Evolutionary conservation across 2,329 filamentous ascomycete genomes (phyloP).

Genomic region (Stachybotrys elegans): DNA sequence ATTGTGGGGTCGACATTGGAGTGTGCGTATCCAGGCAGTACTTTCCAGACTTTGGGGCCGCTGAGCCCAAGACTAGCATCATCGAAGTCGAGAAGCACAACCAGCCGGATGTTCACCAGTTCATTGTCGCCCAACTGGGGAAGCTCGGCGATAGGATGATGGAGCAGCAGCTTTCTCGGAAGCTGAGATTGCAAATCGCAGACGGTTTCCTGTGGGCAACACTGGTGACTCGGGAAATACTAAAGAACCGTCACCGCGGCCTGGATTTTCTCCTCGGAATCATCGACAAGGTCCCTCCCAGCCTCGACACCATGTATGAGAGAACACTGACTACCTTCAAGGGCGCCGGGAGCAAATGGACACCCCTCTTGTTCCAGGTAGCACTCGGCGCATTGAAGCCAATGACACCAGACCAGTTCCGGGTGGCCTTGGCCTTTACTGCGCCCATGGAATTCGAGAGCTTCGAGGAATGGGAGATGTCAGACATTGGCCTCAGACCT

Average conservation of each 20-base stretch:
- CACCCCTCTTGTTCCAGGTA: neutral
- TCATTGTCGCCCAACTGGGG: neutral
- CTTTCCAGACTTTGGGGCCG: neutral
- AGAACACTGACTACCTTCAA: neutral
- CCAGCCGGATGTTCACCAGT: neutral
- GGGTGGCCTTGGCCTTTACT: neutral
- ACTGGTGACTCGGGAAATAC: neutral
- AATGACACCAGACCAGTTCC: neutral
- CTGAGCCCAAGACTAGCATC: neutral
- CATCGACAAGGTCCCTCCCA: neutral
- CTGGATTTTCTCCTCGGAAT: too few species aligned
- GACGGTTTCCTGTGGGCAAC: neutral
- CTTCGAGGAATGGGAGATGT: neutral
- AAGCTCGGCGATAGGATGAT: neutral
- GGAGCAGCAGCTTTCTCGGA: neutral
- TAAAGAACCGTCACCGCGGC: neutral
- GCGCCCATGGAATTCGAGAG: neutral
- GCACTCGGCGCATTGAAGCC: neutral
- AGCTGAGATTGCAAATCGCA: neutral
- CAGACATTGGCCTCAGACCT: neutral
- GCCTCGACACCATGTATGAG: neutral
- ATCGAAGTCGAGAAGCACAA: neutral
- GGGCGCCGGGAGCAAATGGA: neutral
- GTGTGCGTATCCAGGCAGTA: neutral
- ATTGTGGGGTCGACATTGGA: neutral